These are phyloP conservation scores for Talaromyces islandicus DNA, from an alignment of 2,329 filamentous ascomycete species.

Conservation along the genomic window DNA sequence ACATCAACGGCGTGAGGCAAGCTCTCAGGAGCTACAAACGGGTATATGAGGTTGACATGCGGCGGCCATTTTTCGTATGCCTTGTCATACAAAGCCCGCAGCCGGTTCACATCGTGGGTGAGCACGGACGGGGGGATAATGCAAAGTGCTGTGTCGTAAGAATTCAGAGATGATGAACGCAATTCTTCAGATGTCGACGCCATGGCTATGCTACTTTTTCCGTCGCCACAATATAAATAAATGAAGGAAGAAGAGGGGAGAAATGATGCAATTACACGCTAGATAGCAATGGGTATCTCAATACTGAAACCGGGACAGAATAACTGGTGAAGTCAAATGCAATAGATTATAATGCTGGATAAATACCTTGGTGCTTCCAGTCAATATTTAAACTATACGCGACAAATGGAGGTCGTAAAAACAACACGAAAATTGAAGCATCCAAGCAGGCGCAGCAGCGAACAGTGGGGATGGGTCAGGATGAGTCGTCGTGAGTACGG, in stretches of 20 bases:
- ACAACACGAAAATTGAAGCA: background rate
- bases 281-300: background rate
- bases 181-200: background rate
- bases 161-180: slow-evolving; percentile 20
- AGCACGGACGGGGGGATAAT: slow-evolving; percentile 49
- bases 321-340: background rate
- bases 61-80: slow-evolving; percentile 58
- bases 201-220: background rate
- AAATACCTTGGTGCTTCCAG: background rate
- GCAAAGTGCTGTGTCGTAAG: slow-evolving; percentile 56
- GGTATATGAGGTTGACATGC: slow-evolving; percentile 62
- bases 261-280: background rate
- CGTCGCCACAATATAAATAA: background rate
- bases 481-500: slow-evolving; percentile 9
- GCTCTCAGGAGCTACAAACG: slow-evolving; percentile 50
- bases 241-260: background rate
- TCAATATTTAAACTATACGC: background rate
- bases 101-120: slow-evolving; percentile 46
- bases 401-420: background rate
- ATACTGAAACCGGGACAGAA: background rate
- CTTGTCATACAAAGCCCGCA: slow-evolving; percentile 60
- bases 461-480: slow-evolving; percentile 3
- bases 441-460: background rate
- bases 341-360: background rate
- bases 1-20: slow-evolving; percentile 41